Percentiles rank a stretch among this genome's conserved stretches.
phyloP scores from a whole-genome alignment of 1,284 basidiomycete species.

The Trichosporon asahii region DNA sequence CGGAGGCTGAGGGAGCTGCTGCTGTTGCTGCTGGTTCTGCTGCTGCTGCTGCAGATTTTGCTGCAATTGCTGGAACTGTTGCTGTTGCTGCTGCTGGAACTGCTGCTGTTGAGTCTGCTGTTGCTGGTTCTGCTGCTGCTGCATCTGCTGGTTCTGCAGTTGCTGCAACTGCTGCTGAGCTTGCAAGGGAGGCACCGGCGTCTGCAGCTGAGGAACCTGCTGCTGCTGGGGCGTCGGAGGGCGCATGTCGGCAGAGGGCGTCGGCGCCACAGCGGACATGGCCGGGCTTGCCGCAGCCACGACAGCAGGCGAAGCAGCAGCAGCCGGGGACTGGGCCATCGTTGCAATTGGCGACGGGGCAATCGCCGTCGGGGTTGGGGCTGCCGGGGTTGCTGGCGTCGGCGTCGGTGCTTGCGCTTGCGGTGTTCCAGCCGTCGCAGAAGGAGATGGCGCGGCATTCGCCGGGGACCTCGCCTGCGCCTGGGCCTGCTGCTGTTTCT shows the following conservation, averaged over 20 bases:
- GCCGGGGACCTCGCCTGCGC: conserved; percentile 7
- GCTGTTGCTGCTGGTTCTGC: background rate
- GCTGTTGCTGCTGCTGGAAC: conserved; percentile 7
- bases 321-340: background rate
- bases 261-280: background rate
- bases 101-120: conserved; percentile 16
- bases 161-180: background rate
- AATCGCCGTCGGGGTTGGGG: background rate
- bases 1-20: background rate
- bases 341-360: conserved; percentile 7
- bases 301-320: background rate
- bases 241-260: background rate
- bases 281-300: background rate
- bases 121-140: conserved; percentile 15
- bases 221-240: conserved; percentile 12
- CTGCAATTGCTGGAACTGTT: background rate
- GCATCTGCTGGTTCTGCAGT: conserved; percentile 4
- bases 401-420: background rate
- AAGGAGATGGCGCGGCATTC: background rate
- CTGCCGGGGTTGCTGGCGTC: background rate
- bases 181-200: background rate
- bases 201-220: conserved; percentile 8
- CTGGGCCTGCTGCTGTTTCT: conserved; percentile 18
- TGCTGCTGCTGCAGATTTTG: background rate
- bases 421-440: background rate